Evolutionary conservation across 345 rosid species (phyloP).

Genomic region (Nasturtium officinale): DNA sequence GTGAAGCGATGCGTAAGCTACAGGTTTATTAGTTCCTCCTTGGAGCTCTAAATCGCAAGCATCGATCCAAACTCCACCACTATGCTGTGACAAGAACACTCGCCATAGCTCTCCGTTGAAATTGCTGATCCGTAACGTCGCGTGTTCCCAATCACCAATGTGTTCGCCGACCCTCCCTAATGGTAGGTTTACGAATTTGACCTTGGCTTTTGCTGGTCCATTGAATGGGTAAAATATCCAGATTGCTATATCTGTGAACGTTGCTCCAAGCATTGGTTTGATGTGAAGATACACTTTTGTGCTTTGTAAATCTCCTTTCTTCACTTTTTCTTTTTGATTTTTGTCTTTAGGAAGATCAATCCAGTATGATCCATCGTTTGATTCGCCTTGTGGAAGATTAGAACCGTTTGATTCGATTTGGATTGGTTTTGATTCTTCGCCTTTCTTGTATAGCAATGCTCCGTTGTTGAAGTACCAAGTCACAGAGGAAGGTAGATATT

Average conservation of each 20-base stretch:
- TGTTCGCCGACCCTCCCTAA: slow-evolving; percentile 80
- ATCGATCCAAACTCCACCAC: slow-evolving; percentile 70
- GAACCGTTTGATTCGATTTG: slow-evolving; percentile 55
- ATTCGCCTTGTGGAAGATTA: slow-evolving; percentile 89
- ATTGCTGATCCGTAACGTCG: slow-evolving; percentile 75
- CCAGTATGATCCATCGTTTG: slow-evolving; percentile 76
- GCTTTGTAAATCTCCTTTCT: slow-evolving; percentile 64
- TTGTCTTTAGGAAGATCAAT: slow-evolving; percentile 68
- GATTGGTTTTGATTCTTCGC: slow-evolving; percentile 64
- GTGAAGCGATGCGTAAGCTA: slow-evolving; percentile 62
- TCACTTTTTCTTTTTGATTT: slow-evolving; percentile 54
- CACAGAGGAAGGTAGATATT: slow-evolving; percentile 73
- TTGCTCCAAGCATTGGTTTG: slow-evolving; percentile 80
- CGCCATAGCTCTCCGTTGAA: slow-evolving; percentile 64
- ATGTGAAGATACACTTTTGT: slow-evolving; percentile 61
- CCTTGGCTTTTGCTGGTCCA: slow-evolving; percentile 71
- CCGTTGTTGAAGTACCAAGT: slow-evolving; percentile 73
- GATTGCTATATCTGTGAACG: slow-evolving; percentile 67
- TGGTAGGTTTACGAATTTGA: slow-evolving; percentile 54
- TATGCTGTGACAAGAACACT: slow-evolving; percentile 66
- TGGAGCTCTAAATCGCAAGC: slow-evolving; percentile 64
- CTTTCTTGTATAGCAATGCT: slow-evolving; percentile 67
- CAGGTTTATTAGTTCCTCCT: slow-evolving; percentile 53
- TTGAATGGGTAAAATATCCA: slow-evolving; percentile 93
- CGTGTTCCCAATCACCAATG: slow-evolving; percentile 92